Evolutionary conservation across 495 filamentous ascomycete species (phyloP), one percentile per base, ranked within the genome.

Genomic region (Usnea hakonensis): DNA sequence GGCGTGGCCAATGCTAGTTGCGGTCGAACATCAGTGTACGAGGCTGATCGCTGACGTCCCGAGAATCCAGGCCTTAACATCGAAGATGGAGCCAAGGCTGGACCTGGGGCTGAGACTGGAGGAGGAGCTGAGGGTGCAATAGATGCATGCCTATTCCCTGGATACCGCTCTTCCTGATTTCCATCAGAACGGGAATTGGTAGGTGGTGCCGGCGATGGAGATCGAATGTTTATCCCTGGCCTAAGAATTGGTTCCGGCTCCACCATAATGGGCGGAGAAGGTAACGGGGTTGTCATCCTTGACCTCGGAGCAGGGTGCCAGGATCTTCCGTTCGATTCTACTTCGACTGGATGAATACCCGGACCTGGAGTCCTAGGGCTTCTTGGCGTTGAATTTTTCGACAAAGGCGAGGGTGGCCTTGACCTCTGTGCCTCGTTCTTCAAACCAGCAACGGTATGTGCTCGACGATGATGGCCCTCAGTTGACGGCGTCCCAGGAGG

Each of bases 401-500:
- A 62, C 17, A 66, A 35, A 26, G 67, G 67, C 9, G 67, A 66
- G 38, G 60, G 60, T 19, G 61, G 54, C n/a, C 60, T 68, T 26
- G 64, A 64, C 36, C 17, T 64, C n/a, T 57, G 53, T 43, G 36
- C n/a, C 41, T 62, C 60, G 37, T 57, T 67, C n/a, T 57, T 67
- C 30, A 63, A 30, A 38, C 61, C 61, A 44, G 46, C 28, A 52
- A 57, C 43, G 40, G 58, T 57, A 17, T 57, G 64, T 19, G 37
- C 46, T 21, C 56, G 50, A 44, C 44, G 58, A 32, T 57, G 36
- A 28, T 46, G 43, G 21, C 21, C 17, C 4, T 57, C 52, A 37
- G 57, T 55, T 19, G 67, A 65, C 10, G 69, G 69, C 10, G 62
- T 71, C 35, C 58, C 59, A 21, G 64, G 64, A 26, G 69, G 69